Evolutionary conservation across 306 rosid genomes (phyloP), one percentile per base, ranked within the genome.

Genomic region (Vigna radiata): DNA sequence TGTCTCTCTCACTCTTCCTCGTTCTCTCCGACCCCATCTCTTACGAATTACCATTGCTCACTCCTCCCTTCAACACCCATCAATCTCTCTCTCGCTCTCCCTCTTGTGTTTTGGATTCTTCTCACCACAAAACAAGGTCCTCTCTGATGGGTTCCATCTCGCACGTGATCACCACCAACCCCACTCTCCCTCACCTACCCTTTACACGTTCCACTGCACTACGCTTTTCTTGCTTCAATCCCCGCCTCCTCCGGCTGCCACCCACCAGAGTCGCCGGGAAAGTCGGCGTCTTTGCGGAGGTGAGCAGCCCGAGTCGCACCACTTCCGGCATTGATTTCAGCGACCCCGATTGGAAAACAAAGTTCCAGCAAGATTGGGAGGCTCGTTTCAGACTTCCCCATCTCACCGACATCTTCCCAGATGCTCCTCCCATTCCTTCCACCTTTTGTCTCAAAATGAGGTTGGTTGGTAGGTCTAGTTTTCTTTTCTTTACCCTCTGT

Each of bases 371-470:
- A 10, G 97, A 95, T 19, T 90, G 93, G 70, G 94, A 84, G 72
- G 68, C 31, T 2, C 97, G 99, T 75, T 95, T 95, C 82, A 84
- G 84, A 19, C 84, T 95, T 23, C 99, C 99, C 11, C 99, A 92
- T 77, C 75, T 95, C 68, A 88, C 96, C 18, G 97, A 95, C 13
- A 56, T 86, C 27, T 89, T 92, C 77, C 83, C 67, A 0, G 90
- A 92, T 76, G 85, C 86, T 52, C 49, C 77, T 77, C 73, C 97
- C 16, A 89, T 95, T 67, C 99, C 94, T n/a, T 95, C 99, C 43
- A 95, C 99, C 23, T 95, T 95, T 75, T 95, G 97, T 72, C 97
- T 95, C 86, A 89, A 44, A 78, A 95, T 95, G 99, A 95, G 97
- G 98, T 94, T 74, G 10, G 14, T 77, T 47, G 10, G 69, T 63